Percentiles rank a stretch among this genome's conserved stretches.
These are phyloP conservation scores for Phytophthora hibernalis DNA, from an alignment of 352 stramenopile species.

Conservation along the genomic window DNA sequence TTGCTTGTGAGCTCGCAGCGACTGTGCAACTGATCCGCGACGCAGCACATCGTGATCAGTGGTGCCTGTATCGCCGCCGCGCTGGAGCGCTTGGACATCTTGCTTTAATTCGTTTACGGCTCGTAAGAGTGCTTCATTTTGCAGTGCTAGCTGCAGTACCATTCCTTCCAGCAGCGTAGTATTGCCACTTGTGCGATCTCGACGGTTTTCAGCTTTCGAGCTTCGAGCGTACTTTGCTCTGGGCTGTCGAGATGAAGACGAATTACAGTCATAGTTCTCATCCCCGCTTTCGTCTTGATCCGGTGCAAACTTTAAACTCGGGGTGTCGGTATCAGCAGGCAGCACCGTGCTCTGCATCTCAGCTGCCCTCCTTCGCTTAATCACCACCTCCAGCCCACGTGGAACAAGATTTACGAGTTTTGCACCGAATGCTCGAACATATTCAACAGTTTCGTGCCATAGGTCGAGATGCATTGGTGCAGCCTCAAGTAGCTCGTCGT, in stretches of 20 bases:
- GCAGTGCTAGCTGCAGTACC: constrained; percentile 61
- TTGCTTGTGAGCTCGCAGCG: constrained; percentile 13
- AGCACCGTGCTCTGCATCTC: constrained; percentile 30
- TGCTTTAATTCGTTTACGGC: constrained; percentile 52
- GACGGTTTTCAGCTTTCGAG: neutral
- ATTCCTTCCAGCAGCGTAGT: constrained; percentile 61
- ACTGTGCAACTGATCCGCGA: neutral
- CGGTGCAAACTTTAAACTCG: neutral
- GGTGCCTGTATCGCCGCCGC: constrained; percentile 1
- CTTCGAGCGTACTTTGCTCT: neutral
- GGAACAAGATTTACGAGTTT: constrained; percentile 10
- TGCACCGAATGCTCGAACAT: neutral
- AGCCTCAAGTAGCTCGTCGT: constrained; percentile 16
- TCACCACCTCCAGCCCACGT: neutral
- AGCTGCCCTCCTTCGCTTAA: constrained; percentile 2
- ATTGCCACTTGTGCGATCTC: constrained; percentile 18
- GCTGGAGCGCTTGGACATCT: constrained; percentile 39
- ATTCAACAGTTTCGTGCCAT: constrained; percentile 2
- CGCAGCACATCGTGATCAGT: constrained; percentile 20
- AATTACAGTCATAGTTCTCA: neutral
- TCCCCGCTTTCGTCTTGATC: constrained; percentile 19
- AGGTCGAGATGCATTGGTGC: constrained; percentile 27
- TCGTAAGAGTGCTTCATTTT: constrained; percentile 61
- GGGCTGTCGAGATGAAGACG: neutral
- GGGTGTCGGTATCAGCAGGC: constrained; percentile 4